phyloP scores from a whole-genome alignment of 1,284 basidiomycete genomes.

The Boletellus deceptivus region DNA sequence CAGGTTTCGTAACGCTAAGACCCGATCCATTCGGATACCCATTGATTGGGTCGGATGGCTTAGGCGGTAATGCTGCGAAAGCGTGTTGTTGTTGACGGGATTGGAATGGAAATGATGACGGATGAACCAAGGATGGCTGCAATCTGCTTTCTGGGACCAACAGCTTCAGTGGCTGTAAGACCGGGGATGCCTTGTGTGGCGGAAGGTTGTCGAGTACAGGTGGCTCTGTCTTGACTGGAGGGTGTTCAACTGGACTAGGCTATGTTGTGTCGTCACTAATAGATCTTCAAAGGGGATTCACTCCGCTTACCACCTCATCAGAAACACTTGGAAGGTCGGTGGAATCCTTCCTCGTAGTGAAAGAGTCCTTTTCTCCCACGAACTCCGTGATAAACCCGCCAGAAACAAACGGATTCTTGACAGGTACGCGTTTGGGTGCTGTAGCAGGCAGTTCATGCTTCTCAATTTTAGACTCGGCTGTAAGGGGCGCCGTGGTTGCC shows the following conservation, averaged over 20 bases:
- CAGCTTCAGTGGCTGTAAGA: constrained; percentile 6
- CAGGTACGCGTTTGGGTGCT: constrained; percentile 13
- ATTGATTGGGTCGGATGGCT: constrained; percentile 13
- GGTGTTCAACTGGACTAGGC: constrained; percentile 15
- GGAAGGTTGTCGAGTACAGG: constrained; percentile 9
- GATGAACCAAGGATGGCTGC: constrained; percentile 3
- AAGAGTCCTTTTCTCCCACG: constrained; percentile 30
- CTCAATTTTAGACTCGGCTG: constrained; percentile 12
- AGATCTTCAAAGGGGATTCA: background rate
- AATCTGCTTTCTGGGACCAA: constrained; percentile 13
- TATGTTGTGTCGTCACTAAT: constrained; percentile 6
- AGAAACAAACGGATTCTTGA: constrained; percentile 52
- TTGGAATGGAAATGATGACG: constrained; percentile 15
- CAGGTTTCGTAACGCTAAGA: constrained; percentile 11
- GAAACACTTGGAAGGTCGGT: constrained; percentile 13
- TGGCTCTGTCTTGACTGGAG: constrained; percentile 23
- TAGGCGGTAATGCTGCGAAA: constrained; percentile 15
- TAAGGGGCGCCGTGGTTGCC: constrained; percentile 16
- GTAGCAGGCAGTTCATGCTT: constrained; percentile 7
- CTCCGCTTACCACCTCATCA: constrained; percentile 15
- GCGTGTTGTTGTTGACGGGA: constrained; percentile 9
- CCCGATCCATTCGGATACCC: constrained; percentile 8
- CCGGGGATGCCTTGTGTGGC: constrained; percentile 13
- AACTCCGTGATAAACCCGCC: constrained; percentile 49
- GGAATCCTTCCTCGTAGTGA: constrained; percentile 20